phyloP scores from a whole-genome alignment of 805 yeast genomes.

The Teunomyces kruisii region DNA sequence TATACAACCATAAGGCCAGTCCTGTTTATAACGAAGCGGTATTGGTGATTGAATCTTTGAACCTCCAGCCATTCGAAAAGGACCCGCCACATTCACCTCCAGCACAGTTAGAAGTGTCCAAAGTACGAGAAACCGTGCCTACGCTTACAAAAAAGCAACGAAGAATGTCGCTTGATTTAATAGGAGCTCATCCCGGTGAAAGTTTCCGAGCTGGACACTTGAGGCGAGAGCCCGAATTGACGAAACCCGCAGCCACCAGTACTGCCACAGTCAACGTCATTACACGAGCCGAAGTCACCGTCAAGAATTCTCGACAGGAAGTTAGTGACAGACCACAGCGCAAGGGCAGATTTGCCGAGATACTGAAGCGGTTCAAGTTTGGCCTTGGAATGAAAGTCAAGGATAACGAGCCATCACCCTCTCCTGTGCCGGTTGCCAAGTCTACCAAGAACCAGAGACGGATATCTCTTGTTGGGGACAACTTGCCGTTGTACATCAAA shows the following conservation, averaged over 20 bases:
- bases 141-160: conserved; percentile 10
- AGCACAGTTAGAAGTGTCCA: neutral
- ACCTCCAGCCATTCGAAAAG: conserved; percentile 1
- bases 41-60: neutral
- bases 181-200: conserved; percentile 9
- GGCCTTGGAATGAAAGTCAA: conserved; percentile 7
- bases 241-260: conserved; percentile 30
- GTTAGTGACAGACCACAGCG: neutral
- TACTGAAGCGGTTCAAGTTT: conserved; percentile 15
- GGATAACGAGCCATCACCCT: neutral
- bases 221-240: conserved; percentile 17
- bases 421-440: neutral
- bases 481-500: conserved; percentile 35
- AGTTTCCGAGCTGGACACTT: conserved; percentile 8
- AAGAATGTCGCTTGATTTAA: conserved; percentile 29
- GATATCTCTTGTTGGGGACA: conserved; percentile 35
- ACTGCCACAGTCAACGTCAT: conserved; percentile 34
- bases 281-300: conserved; percentile 23
- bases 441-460: conserved; percentile 17
- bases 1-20: neutral
- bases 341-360: conserved; percentile 11
- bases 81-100: neutral
- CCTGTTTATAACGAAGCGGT: neutral
- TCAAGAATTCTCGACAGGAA: neutral
- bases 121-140: neutral